Evolutionary conservation across 208 protist genomes (phyloP).

Genomic region (Trichomonas gallinae): DNA sequence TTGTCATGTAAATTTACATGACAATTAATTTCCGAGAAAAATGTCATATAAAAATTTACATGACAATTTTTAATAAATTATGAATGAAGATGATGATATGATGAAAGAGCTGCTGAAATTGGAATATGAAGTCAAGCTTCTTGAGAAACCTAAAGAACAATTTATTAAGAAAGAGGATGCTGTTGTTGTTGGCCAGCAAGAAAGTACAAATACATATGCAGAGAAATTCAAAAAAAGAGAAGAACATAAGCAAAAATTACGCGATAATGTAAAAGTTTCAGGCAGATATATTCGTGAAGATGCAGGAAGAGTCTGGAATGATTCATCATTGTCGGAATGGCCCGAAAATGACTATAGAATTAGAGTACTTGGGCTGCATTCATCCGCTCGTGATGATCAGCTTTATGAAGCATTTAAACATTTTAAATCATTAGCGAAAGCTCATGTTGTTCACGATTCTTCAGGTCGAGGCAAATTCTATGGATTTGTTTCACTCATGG

Average conservation of each 20-base stretch:
- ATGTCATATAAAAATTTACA: too few relatives aligned
- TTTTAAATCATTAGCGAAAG: neutral
- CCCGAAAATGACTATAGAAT: conserved; percentile 16
- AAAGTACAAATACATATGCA: neutral
- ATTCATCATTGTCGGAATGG: neutral
- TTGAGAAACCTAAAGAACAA: neutral
- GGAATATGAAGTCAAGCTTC: neutral
- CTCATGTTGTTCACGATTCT: neutral
- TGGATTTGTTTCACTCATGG: neutral
- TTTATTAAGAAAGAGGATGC: neutral
- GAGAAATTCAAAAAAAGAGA: neutral
- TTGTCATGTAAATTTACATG: too few relatives aligned
- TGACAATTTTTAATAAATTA: too few relatives aligned
- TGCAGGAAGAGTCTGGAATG: neutral
- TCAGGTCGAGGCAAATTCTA: neutral
- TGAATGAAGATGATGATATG: neutral
- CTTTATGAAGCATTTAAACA: neutral
- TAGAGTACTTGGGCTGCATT: neutral
- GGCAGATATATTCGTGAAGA: neutral
- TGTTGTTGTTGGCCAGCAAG: neutral
- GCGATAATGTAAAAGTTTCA: neutral
- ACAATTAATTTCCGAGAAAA: too few relatives aligned
- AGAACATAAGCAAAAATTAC: neutral
- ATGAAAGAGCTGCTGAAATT: neutral
- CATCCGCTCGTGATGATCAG: neutral